phyloP scores from a whole-genome alignment of 257 asterid species.

The Solanum megistacrolobum region DNA sequence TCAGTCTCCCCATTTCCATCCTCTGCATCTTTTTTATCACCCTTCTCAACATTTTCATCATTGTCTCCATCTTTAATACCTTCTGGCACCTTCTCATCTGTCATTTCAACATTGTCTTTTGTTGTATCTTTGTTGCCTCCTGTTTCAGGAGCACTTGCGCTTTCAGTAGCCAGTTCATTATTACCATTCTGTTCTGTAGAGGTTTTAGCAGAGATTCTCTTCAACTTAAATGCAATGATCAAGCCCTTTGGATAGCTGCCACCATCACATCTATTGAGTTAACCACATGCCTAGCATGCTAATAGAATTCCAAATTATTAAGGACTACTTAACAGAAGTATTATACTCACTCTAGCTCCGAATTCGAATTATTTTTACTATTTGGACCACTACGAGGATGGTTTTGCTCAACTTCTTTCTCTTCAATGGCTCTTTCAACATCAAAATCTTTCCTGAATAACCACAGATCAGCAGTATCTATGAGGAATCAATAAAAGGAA shows the following conservation, averaged over 20 bases:
- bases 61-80: neutral
- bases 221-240: slow-evolving; percentile 71
- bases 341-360: slow-evolving; percentile 52
- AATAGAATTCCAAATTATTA: neutral
- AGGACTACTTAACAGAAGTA: neutral
- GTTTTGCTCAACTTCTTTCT: slow-evolving; percentile 33
- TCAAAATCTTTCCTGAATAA: slow-evolving; percentile 64
- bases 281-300: neutral
- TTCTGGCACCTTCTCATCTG: slow-evolving; percentile 16
- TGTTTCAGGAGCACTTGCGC: slow-evolving; percentile 20
- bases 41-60: neutral
- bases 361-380: slow-evolving; percentile 35
- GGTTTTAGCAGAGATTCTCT: slow-evolving; percentile 35
- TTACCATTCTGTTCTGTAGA: slow-evolving; percentile 33
- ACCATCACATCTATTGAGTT: slow-evolving; percentile 6
- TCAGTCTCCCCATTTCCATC: slow-evolving; percentile 20
- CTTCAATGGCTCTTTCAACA: slow-evolving; percentile 64
- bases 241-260: slow-evolving; percentile 84
- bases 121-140: slow-evolving; percentile 26
- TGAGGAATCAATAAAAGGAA: neutral
- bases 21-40: slow-evolving; percentile 2
- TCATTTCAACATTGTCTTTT: slow-evolving; percentile 18
- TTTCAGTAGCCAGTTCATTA: slow-evolving; percentile 14
- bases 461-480: slow-evolving; percentile 1
- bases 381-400: slow-evolving; percentile 36